Evolutionary conservation across 2,329 filamentous ascomycete genomes (phyloP), one percentile per base, ranked within the genome.

Genomic region (Colletotrichum trifolii): DNA sequence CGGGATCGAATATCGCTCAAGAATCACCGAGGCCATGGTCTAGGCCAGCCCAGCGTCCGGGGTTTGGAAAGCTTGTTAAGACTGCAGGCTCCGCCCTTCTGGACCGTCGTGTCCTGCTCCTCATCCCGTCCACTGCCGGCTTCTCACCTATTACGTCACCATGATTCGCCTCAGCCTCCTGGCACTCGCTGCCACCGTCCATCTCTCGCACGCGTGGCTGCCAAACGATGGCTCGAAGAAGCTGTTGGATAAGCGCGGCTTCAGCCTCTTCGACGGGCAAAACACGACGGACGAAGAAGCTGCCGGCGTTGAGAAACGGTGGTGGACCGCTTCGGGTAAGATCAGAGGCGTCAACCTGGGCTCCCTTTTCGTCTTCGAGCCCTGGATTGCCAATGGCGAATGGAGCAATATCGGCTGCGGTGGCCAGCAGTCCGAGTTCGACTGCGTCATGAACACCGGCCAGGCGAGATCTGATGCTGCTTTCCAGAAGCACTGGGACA

Each of bases 271-370:
- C n/a, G 64, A 66, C 2, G 45, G 38, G 4, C 60, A 64, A 11
- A 66, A 66, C 43, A 54, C 60, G 8, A 64, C 60, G 6, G 17
- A 43, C 43, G 53, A 49, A 12, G 60, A 33, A 35, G 12, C 50
- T 11, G n/a, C 34, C 9, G 59, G 45, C 38, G 15, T 64, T 10
- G 47, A 35, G 25, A 58, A 54, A 54, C 64, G 64, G n/a, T 66
- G 64, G 64, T 59, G 54, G 64, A 63, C 53, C n/a, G 64, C 53
- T 8, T 58, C 64, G 8, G 65, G 63, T 56, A 85, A 84, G 70
- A 82, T 87, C 55, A 82, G 84, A 9, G 85, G 85, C 38, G 85
- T 87, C 60, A 87, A 87, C 70, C 73, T 86, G 8, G 83, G 85
- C 6, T 79, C 81, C 1, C 76, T 81, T 33, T 86, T 87, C 69